Evolutionary conservation across 73 alveolate genomes (phyloP), one percentile per base, ranked within the genome.

Genomic region (Uronychia binucleata): DNA sequence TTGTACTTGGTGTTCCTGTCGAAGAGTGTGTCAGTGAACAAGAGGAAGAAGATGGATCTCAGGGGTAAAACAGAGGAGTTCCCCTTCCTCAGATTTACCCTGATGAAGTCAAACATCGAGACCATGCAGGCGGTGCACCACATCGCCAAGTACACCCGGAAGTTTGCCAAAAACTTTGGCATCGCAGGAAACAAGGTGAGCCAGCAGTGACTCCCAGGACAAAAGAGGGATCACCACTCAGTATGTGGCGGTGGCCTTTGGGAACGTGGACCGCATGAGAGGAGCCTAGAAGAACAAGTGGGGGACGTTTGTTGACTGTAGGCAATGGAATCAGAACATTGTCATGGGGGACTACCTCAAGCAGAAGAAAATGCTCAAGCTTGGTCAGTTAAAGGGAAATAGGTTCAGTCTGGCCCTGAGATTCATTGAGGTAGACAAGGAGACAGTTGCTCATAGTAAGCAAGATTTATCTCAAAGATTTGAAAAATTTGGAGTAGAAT

Each of bases 171-270:
- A 82, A 87, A 92, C 79, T 87, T 98, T 77, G 95, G 93, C 74
- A 92, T 96, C 75, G 98, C 98, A 0, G 99, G 99, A 32, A 98
- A 94, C 85, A 98, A 98, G n/a, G n/a, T n/a, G n/a, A n/a, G n/a
- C n/a, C n/a, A n/a, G n/a, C n/a, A n/a, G n/a, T n/a, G n/a, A n/a
- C n/a, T n/a, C n/a, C n/a, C n/a, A n/a, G 79, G 99, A 98, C 86
- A 98, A 98, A 87, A 92, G 99, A 86, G 99, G 99, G 5, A 89
- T 98, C 31, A 98, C 99, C n/a, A 96, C 99, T 31, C 98, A 98
- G 78, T 79, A 90, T 75, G 88, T 94, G 76, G 95, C 99, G 1
- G 81, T 92, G 1, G 58, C 79, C 26, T 79, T 46, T 33, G 86
- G 86, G 27, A 79, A 57, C 67, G 19, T 46, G 67, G 67, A 46